Evolutionary conservation across 176 grass and related monocot genomes (phyloP), one percentile per base, ranked within the genome.

Genomic region (Avena atlantica): DNA sequence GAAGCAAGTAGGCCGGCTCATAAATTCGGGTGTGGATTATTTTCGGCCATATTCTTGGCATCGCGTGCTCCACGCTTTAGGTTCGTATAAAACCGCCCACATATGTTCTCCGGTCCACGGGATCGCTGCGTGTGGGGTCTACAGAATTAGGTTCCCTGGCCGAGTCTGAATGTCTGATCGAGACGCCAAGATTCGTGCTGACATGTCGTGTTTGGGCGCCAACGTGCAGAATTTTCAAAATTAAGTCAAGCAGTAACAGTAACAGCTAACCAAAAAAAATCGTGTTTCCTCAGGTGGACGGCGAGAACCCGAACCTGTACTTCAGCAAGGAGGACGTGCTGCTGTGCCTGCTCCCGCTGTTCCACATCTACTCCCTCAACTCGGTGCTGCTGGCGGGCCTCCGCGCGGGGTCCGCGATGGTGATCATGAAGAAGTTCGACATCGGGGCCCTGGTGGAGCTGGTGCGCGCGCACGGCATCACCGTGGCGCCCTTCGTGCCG

Each of bases 291-390:
- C 13, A 90, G 86, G 92, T 89, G 17, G 85, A 91, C 1, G 96
- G 96, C 1, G 90, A 92, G 62, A 98, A 98, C 78, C 96, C 96
- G 16, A 98, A 98, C 85, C 83, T 98, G 36, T 83, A 95, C 90
- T 93, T 95, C 86, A 62, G 50, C 75, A 72, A 85, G 75, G 93
- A 98, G 0, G 96, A 98, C 77, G 93, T 95, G 78, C 2, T 95
- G 17, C 69, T 98, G 20, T 98, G 96, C 78, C 68, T 98, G 63
- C 81, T 98, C 8, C 96, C 96, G 7, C 78, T 98, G 50, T 98
- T 98, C 93, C 96, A 98, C 86, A 98, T 98, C 89, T 98, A 98
- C 93, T 98, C 93, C 9, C 88, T 98, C 25, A 95, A 98, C 81
- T 94, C 96, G 9, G 91, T 98, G 83, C 83, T 98, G 19, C 96